Base-by-base conservation (phyloP, 2,329 filamentous ascomycete species). In the Ilyonectria destructans region DNA sequence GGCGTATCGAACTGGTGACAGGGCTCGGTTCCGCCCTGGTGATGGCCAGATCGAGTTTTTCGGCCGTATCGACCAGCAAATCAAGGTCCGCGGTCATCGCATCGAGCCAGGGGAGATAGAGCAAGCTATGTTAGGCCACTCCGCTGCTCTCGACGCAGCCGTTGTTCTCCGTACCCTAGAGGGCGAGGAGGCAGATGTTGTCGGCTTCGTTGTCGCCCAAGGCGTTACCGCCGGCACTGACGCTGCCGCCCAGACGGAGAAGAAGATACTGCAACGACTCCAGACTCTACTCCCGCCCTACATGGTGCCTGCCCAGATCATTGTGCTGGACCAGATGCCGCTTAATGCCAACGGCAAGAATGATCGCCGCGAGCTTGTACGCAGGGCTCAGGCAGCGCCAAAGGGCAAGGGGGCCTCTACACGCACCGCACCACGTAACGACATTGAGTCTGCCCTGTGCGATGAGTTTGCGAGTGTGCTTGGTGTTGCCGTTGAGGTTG, bases 281-380 rank as follows among this genome's bases (percentile, higher is more conserved):
- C 19, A 33, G 9, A 29, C 52, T 7, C 13, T 65, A 0, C 31
- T 78, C 3, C 75, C 76, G 3, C 40, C 71, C 0, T 78, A 78
- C 55, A 79, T 79, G 76, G 46, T 79, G 12, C 77, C 76, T 0
- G 35, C 63, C 0, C 52, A 19, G 6, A 72, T 79, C 6, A 56
- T 61, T 0, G 59, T 75, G 0, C 15, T 79, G n/a, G 72, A 75
- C 1, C 40, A 71, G 6, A 71, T 79, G 60, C 77, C 77, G 10
- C 51, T 77, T 35, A 76, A 77, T 23, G 49, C 63, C 1, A 78
- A 73, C 17, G 74, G 75, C 23, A 77, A 78, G 52, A 67, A 75
- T 0, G 74, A 78, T 26, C 63, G 75, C 0, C n/a, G n/a, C n/a
- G n/a, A n/a, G n/a, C n/a, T n/a, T n/a, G n/a, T n/a, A n/a, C n/a